These are phyloP conservation scores for Rhodotorula mucilaginosa DNA, from an alignment of 1,284 basidiomycete genomes.

Conservation along the genomic window DNA sequence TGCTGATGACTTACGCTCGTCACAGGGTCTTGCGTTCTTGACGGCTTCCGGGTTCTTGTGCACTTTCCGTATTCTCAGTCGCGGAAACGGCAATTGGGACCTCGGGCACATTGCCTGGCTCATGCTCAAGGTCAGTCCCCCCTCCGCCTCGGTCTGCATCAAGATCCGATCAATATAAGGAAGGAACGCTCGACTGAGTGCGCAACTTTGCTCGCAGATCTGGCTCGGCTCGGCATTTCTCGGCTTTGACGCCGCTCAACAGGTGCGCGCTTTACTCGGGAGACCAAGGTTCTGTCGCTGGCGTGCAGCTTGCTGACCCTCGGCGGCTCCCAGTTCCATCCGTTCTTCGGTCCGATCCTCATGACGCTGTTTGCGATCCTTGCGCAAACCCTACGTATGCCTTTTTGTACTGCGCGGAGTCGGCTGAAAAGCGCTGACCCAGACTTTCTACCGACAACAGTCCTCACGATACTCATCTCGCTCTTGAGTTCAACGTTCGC, in stretches of 20 bases:
- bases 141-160: too few relatives aligned
- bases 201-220: neutral
- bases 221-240: conserved; percentile 33
- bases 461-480: conserved; percentile 44
- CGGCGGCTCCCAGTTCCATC: conserved; percentile 17
- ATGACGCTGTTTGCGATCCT: conserved; percentile 38
- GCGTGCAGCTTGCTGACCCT: too few relatives aligned
- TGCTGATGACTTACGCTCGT: conserved; percentile 12
- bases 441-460: neutral
- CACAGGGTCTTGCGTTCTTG: conserved; percentile 32
- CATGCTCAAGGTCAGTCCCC: conserved; percentile 36
- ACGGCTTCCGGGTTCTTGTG: conserved; percentile 41
- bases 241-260: conserved; percentile 43
- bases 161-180: too few relatives aligned
- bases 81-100: conserved; percentile 21
- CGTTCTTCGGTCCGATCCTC: conserved; percentile 33
- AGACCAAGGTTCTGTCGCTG: too few relatives aligned
- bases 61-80: conserved; percentile 36
- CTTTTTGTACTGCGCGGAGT: too few relatives aligned
- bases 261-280: neutral
- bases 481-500: conserved; percentile 43
- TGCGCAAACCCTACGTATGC: conserved; percentile 25
- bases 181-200: neutral
- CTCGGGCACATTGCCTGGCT: conserved; percentile 39
- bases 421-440: neutral